Evolutionary conservation across 78 protist genomes (phyloP).

Genomic region (Dictyostelium intermedium): DNA sequence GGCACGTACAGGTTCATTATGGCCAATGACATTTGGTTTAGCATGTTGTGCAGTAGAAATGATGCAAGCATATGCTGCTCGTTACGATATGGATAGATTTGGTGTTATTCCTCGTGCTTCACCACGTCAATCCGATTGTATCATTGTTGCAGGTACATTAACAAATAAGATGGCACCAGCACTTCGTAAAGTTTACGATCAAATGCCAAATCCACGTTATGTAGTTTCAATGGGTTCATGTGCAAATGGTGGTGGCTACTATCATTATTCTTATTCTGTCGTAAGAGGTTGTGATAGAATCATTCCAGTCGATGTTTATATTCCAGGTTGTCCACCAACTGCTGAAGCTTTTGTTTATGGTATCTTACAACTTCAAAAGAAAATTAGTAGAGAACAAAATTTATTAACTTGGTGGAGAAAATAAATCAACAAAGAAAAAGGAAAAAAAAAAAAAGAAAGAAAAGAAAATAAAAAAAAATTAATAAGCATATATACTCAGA

Average conservation of each 20-base stretch:
- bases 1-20: conserved; percentile 92
- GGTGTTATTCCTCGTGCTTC: conserved; percentile 95
- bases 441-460: conserved; percentile 55
- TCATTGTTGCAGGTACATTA: conserved; percentile 98
- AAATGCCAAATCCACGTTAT: conserved; percentile 92
- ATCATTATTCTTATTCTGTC: conserved; percentile 97
- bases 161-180: conserved; percentile 99
- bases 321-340: conserved; percentile 99
- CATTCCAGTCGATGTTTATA: conserved; percentile 98
- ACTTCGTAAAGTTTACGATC: conserved; percentile 95
- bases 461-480: neutral
- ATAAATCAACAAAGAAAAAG: conserved; percentile 21
- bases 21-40: conserved; percentile 99
- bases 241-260: conserved; percentile 99
- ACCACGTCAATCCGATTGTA: conserved; percentile 96
- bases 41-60: conserved; percentile 99
- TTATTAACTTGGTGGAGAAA: conserved; percentile 82
- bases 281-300: conserved; percentile 98
- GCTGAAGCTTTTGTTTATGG: conserved; percentile 97
- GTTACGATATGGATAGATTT: conserved; percentile 97
- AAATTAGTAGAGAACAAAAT: conserved; percentile 82
- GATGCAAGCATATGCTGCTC: conserved; percentile 97
- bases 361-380: conserved; percentile 93
- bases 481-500: neutral
- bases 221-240: conserved; percentile 97